These are phyloP conservation scores for Trametes polyzona DNA, from an alignment of 1,284 basidiomycete genomes.

Conservation along the genomic window DNA sequence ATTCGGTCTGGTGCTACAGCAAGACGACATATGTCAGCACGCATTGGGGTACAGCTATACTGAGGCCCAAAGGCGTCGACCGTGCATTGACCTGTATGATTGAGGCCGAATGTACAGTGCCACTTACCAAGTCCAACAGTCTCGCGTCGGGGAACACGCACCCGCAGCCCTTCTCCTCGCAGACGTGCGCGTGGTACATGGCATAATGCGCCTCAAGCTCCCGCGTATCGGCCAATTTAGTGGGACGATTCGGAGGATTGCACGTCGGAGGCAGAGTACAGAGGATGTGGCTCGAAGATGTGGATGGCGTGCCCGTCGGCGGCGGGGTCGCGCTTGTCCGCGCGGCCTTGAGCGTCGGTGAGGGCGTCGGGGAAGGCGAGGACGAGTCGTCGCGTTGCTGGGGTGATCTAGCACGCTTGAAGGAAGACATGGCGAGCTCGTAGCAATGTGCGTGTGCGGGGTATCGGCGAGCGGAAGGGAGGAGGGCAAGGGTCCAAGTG, in stretches of 20 bases:
- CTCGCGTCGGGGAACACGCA: conserved; percentile 87
- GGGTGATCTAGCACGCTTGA: conserved; percentile 20
- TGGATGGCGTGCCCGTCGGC: conserved; percentile 8
- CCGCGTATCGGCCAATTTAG: conserved; percentile 58
- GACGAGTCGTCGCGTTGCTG: conserved; percentile 5
- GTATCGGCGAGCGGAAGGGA: neutral
- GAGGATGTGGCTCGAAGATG: conserved; percentile 42
- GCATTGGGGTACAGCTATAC: neutral
- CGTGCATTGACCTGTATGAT: too few species aligned
- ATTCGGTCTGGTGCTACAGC: conserved; percentile 81
- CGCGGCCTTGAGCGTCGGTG: conserved; percentile 29
- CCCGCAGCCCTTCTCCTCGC: conserved; percentile 67
- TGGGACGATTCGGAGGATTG: conserved; percentile 59
- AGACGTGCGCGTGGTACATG: conserved; percentile 83
- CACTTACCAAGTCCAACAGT: conserved; percentile 76
- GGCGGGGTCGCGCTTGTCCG: conserved; percentile 26
- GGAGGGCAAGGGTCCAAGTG: neutral
- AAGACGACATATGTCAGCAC: neutral
- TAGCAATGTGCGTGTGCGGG: neutral
- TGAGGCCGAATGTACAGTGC: neutral
- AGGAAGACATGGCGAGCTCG: conserved; percentile 12
- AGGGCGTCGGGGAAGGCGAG: conserved; percentile 16
- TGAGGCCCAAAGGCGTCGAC: too few species aligned
- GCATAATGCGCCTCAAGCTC: conserved; percentile 84
- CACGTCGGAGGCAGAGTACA: conserved; percentile 87